Conservation (phyloP, 176 grass and related monocot species). For the Eleusine indica region DNA sequence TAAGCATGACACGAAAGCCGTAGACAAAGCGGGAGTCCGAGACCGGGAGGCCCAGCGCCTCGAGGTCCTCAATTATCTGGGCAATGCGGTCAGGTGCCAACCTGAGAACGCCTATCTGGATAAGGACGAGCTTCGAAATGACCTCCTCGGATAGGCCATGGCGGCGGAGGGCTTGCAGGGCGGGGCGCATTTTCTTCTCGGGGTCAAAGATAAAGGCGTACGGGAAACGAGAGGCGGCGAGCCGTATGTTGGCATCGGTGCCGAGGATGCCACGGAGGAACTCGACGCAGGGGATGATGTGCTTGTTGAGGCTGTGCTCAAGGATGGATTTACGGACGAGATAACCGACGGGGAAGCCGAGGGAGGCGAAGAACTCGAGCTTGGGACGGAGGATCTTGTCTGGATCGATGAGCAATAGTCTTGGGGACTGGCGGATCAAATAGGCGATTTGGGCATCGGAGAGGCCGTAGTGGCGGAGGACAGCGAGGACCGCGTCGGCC, state of each 20-base stretch:
- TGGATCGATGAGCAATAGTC: conserved; percentile 9
- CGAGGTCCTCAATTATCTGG: conserved; percentile 42
- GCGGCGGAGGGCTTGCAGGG: conserved; percentile 29
- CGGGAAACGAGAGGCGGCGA: not conserved
- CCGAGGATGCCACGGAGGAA: conserved; percentile 39
- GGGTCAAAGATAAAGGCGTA: not conserved
- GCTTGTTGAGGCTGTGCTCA: conserved; percentile 26
- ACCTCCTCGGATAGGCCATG: conserved; percentile 7
- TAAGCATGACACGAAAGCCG: conserved; percentile 2
- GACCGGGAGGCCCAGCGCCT: not conserved
- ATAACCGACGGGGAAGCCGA: conserved; percentile 13
- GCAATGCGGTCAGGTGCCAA: conserved; percentile 18
- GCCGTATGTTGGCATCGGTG: conserved; percentile 4
- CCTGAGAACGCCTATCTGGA: conserved; percentile 20
- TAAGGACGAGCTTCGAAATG: conserved; percentile 31
- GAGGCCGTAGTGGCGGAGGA: conserved; percentile 52
- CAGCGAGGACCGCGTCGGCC: conserved; percentile 23
- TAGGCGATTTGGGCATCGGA: conserved; percentile 31
- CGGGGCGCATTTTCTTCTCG: conserved; percentile 34
- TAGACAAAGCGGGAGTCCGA: conserved; percentile 19
- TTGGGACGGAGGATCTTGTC: conserved; percentile 45
- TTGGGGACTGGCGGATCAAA: not conserved
- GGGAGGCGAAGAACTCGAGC: conserved; percentile 46
- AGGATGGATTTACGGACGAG: not conserved
- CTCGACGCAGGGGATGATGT: conserved; percentile 41